Evolutionary conservation across 2,329 filamentous ascomycete species (phyloP).

Genomic region (Aspergillus quadrilineatus): DNA sequence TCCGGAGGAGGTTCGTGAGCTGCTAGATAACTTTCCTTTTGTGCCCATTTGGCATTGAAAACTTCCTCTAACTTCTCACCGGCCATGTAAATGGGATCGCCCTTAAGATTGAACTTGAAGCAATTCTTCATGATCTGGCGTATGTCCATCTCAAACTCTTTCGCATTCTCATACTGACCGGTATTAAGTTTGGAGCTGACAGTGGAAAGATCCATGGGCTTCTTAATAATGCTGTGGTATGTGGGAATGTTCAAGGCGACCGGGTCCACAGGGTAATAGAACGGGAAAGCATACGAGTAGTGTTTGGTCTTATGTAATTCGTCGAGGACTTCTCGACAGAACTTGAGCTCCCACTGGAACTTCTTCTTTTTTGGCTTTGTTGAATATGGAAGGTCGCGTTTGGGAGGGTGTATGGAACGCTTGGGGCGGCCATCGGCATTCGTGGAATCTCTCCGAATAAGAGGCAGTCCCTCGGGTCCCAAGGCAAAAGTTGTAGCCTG

Average conservation of each 20-base stretch:
- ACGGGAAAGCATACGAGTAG: conserved; percentile 66
- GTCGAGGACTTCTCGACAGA: conserved; percentile 77
- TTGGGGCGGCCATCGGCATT: conserved; percentile 80
- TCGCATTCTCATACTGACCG: conserved; percentile 76
- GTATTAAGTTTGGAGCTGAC: conserved; percentile 72
- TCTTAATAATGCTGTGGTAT: conserved; percentile 92
- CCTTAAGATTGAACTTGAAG: conserved; percentile 82
- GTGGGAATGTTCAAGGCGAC: conserved; percentile 90
- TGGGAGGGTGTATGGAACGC: conserved; percentile 88
- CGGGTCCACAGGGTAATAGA: conserved; percentile 83
- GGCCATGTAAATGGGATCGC: conserved; percentile 69
- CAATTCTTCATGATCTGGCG: conserved; percentile 85
- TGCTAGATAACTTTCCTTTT: conserved; percentile 78
- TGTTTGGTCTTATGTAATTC: conserved; percentile 77
- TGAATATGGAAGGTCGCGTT: conserved; percentile 88
- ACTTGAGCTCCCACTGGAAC: conserved; percentile 81
- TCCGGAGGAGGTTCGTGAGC: conserved; percentile 68
- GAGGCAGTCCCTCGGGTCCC: conserved; percentile 71
- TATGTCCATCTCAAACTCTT: conserved; percentile 83
- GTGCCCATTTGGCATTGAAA: conserved; percentile 72
- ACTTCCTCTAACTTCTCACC: conserved; percentile 72
- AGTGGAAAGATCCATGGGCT: conserved; percentile 92
- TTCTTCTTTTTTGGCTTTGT: conserved; percentile 89
- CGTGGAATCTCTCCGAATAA: conserved; percentile 82
- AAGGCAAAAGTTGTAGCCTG: conserved; percentile 67